A percentile compares a stretch with the other conserved stretches of the same genome.
phyloP scores from a whole-genome alignment of 2,329 filamentous ascomycete species.

The Colletotrichum sp. region DNA sequence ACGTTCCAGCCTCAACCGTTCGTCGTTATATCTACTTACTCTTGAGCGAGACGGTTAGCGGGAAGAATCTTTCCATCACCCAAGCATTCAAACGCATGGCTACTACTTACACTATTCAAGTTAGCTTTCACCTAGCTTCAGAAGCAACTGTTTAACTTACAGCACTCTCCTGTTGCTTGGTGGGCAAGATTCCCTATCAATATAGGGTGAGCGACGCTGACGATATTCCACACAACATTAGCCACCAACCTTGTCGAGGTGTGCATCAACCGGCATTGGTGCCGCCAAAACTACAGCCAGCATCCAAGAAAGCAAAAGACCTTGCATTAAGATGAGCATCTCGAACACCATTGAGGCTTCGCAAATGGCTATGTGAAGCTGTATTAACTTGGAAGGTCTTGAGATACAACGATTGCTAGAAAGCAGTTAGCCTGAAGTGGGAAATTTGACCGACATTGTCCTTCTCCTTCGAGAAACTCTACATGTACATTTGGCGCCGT shows the following conservation, averaged over 20 bases:
- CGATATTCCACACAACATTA: not conserved
- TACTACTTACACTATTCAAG: not conserved
- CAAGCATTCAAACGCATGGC: not conserved
- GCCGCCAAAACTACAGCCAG: not conserved
- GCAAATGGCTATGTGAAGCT: not conserved
- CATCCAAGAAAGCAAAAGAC: not conserved
- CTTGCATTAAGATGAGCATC: not conserved
- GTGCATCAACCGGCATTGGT: not conserved
- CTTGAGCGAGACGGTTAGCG: not conserved
- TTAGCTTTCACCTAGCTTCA: not conserved
- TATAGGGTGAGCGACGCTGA: not conserved
- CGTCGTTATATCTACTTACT: not conserved
- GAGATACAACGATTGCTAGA: not conserved
- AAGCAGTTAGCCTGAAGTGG: not conserved
- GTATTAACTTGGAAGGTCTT: not conserved
- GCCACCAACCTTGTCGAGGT: not conserved
- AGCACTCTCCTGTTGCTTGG: not conserved
- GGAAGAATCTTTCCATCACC: not conserved
- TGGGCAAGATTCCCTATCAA: not conserved
- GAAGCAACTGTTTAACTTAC: not conserved
- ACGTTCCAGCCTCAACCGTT: not conserved
- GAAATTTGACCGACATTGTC: not conserved
- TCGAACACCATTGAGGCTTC: not conserved
- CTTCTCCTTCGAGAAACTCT: not conserved
- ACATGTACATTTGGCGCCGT: not conserved